A percentile compares a stretch with the other conserved stretches of the same genome.
Conservation (phyloP, 2,329 filamentous ascomycete species). For the Trichophyton equinum region DNA sequence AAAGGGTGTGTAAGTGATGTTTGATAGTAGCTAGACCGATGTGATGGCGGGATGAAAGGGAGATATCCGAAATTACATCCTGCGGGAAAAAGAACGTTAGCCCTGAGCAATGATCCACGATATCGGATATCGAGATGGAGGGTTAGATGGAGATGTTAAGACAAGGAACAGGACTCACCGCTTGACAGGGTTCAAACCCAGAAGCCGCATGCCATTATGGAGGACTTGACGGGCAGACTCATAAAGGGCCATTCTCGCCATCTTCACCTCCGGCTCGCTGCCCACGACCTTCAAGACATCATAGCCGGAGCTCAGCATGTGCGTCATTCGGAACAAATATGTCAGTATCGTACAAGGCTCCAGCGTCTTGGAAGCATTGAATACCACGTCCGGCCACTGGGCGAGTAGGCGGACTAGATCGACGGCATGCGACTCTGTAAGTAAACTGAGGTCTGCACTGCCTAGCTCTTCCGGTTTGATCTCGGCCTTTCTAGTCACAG, state of each 20-base stretch:
- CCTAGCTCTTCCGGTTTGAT: conserved; percentile 36
- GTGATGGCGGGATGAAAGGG: background rate
- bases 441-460: conserved; percentile 46
- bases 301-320: conserved; percentile 49
- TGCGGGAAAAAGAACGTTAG: background rate
- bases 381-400: conserved; percentile 52
- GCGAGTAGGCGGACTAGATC: conserved; percentile 50
- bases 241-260: conserved; percentile 51
- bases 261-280: conserved; percentile 44
- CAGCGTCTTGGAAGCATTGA: conserved; percentile 52
- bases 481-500: conserved; percentile 46
- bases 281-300: conserved; percentile 51
- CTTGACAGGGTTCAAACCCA: conserved; percentile 54
- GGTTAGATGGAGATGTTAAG: background rate
- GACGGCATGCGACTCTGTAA: conserved; percentile 49
- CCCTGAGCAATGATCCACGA: background rate
- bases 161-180: conserved; percentile 24
- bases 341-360: conserved; percentile 54
- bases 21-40: background rate
- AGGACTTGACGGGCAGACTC: conserved; percentile 50
- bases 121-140: background rate
- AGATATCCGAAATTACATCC: background rate
- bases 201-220: conserved; percentile 52
- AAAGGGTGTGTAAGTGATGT: background rate
- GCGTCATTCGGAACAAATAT: conserved; percentile 56